A percentile compares a stretch with the other conserved stretches of the same genome.
Conservation (phyloP, 441 rosid genomes). For the Jatropha multifida region DNA sequence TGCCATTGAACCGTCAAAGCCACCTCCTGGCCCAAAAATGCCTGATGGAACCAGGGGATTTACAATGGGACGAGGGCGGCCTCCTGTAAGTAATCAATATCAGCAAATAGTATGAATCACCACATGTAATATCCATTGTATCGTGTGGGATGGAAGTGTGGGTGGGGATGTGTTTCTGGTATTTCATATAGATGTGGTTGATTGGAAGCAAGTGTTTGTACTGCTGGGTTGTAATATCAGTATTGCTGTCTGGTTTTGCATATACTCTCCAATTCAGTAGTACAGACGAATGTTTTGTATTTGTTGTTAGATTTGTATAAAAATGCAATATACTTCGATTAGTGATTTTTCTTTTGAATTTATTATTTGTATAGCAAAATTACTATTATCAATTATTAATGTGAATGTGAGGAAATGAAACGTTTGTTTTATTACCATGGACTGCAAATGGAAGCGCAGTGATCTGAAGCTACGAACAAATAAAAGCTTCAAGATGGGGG, state of each 20-base stretch:
- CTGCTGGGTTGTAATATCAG: neutral
- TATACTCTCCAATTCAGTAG: neutral
- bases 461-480: too few species aligned
- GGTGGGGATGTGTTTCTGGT: conserved; percentile 10
- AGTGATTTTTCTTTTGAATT: too few species aligned
- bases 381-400: neutral
- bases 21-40: conserved; percentile 96
- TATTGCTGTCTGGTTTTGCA: neutral
- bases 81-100: conserved; percentile 30
- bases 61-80: conserved; percentile 83
- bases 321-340: neutral
- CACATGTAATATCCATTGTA: conserved; percentile 3
- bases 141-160: conserved; percentile 21
- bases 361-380: neutral
- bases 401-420: neutral
- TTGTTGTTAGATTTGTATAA: neutral
- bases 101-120: conserved; percentile 11
- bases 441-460: too few species aligned
- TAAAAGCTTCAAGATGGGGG: too few species aligned
- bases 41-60: conserved; percentile 98
- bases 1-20: conserved; percentile 56
- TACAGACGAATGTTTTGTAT: conserved; percentile 1
- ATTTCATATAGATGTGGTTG: neutral
- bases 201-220: neutral
- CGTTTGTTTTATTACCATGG: too few species aligned